Base-by-base conservation (phyloP, 2,329 filamentous ascomycete species). In the Bipolaris bicolor region DNA sequence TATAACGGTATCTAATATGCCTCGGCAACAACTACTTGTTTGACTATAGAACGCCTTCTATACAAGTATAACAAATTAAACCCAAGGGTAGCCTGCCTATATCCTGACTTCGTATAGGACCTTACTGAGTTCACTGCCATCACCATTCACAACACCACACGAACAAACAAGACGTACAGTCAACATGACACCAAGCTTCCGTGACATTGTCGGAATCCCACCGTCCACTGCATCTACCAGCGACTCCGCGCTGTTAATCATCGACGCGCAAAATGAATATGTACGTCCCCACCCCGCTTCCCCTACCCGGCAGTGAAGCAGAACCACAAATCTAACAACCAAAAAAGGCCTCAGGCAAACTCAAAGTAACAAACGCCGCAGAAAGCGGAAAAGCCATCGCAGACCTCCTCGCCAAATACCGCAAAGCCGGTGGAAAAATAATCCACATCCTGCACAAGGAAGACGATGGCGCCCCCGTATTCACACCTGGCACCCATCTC, bases 391-490 rank as follows among this genome's bases (percentile, higher is more conserved):
- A 81, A 31, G 83, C 79, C 11, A 90, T 90, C 56, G 77, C 81
- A 0, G 67, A 75, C 0, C 78, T 90, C 0, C 79, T 90, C 0
- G 72, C 83, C 18, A 85, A 81, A 60, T 90, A 90, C 74, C 82
- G 88, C n/a, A 68, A 77, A 1, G 81, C 78, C 0, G 74, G 76
- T 2, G 80, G 80, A 22, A 83, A 84, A 61, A 75, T 90, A 48
- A 83, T 89, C 0, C 88, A 90, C 67, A 78, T 90, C 6, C 75
- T 85, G 9, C 88, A 90, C 71, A 72, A 81, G 48, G 81, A 82
- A 0, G 86, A 87, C 1, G 79, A 82, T 0, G 86, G 85, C 2
- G 85, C 88, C 0, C 88, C 88, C 0, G 79, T 90, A 3, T 90
- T 90, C 74, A 90, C 87, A 0, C 84, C 86, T 0, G 79, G 78